Percentiles rank a stretch among this genome's conserved stretches.
Conservation (phyloP, 805 yeast species). For the Zygosaccharomyces gambellarensis region DNA sequence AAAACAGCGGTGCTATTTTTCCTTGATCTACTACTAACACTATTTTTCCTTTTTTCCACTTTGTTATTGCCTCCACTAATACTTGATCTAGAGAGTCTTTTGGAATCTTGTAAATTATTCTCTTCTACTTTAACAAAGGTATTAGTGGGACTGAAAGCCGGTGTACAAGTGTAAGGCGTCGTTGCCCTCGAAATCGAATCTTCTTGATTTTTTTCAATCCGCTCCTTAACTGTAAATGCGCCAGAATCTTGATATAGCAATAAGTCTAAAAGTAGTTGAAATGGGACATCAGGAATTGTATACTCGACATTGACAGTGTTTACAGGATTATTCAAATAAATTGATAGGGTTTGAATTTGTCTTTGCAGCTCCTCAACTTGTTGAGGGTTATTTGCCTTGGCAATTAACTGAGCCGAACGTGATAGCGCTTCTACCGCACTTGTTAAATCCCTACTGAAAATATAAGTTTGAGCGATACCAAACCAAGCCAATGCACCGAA, state of each 20-base stretch:
- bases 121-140: neutral
- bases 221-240: conserved; percentile 13
- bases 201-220: conserved; percentile 1
- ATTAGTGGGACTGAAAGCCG: neutral
- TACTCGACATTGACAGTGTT: conserved; percentile 6
- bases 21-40: neutral
- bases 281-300: conserved; percentile 22
- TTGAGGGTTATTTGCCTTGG: conserved; percentile 12
- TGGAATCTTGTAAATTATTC: neutral
- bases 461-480: conserved; percentile 28
- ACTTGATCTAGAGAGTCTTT: neutral
- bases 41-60: neutral
- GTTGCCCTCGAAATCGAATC: neutral
- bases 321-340: neutral
- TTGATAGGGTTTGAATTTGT: neutral
- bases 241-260: conserved; percentile 15
- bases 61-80: neutral
- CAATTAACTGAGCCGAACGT: conserved; percentile 13
- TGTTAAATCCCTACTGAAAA: conserved; percentile 16
- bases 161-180: neutral
- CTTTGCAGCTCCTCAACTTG: conserved; percentile 4
- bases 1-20: neutral
- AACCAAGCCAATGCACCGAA: conserved; percentile 29
- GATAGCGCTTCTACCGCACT: conserved; percentile 22
- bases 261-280: conserved; percentile 20